Evolutionary conservation across 129 eudicot genomes (phyloP).

Genomic region (Ambrosia trifida): DNA sequence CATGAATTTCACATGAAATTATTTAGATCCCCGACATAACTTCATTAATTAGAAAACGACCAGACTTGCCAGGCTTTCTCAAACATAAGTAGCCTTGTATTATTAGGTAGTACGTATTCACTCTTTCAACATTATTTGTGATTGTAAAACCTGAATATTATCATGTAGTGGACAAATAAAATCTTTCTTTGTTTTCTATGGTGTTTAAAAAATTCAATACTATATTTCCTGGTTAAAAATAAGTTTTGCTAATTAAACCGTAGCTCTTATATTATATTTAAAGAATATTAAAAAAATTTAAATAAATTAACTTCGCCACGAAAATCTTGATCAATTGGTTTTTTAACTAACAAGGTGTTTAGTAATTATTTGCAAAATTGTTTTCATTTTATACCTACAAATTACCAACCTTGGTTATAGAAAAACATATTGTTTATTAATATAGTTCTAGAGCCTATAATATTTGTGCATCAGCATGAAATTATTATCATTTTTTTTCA

Average conservation of each 20-base stretch:
- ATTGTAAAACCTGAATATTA: not conserved
- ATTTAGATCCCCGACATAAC: not conserved
- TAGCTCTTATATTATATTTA: not conserved
- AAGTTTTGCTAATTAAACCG: not conserved
- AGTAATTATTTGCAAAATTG: not conserved
- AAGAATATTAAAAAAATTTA: not conserved
- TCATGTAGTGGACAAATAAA: not conserved
- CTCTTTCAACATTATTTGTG: not conserved
- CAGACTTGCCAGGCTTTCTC: not conserved
- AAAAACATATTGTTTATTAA: not conserved
- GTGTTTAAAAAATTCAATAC: not conserved
- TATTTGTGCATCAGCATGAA: conserved; percentile 4
- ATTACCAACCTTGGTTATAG: not conserved
- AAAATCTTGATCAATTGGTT: not conserved
- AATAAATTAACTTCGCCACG: not conserved
- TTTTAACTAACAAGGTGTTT: not conserved
- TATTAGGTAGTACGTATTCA: not conserved
- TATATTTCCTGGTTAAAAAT: not conserved
- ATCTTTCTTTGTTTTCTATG: not conserved
- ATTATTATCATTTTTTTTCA: no score
- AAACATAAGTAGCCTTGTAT: not conserved
- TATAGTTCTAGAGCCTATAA: not conserved
- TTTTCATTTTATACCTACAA: not conserved
- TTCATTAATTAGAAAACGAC: not conserved
- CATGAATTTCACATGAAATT: not conserved